phyloP scores from a whole-genome alignment of 441 rosid species.

The Croton laevigatus region DNA sequence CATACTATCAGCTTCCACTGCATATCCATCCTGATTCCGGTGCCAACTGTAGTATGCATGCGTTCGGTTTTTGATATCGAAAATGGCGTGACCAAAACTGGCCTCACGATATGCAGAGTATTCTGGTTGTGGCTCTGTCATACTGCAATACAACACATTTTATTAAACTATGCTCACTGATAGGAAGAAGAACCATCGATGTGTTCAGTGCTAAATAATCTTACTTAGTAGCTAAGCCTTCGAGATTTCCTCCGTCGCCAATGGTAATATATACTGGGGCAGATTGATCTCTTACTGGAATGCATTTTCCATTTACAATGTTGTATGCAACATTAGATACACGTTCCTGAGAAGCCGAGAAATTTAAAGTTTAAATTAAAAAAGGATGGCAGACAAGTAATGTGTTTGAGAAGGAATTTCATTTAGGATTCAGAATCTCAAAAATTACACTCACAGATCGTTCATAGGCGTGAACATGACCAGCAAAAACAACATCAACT shows the following conservation, averaged over 20 bases:
- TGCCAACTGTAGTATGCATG: constrained; percentile 81
- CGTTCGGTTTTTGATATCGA: constrained; percentile 64
- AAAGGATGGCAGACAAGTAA: neutral
- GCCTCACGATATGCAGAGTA: constrained; percentile 84
- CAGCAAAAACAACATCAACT: constrained; percentile 83
- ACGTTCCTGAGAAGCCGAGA: constrained; percentile 46
- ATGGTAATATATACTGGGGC: constrained; percentile 83
- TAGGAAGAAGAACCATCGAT: neutral
- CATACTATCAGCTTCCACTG: constrained; percentile 67
- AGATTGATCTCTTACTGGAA: constrained; percentile 54
- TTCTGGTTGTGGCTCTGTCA: constrained; percentile 79
- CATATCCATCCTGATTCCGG: constrained; percentile 72
- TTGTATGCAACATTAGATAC: constrained; percentile 75
- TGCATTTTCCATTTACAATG: constrained; percentile 50
- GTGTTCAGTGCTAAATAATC: neutral
- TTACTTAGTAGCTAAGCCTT: constrained; percentile 76
- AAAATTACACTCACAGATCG: constrained; percentile 64
- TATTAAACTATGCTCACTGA: neutral
- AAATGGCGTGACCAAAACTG: constrained; percentile 79
- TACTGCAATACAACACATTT: constrained; percentile 38
- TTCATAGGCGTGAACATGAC: constrained; percentile 92
- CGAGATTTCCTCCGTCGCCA: constrained; percentile 85
- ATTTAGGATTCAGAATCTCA: neutral
- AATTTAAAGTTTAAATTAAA: neutral
- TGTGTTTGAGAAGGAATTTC: neutral